phyloP scores from a whole-genome alignment of 2,329 filamentous ascomycete genomes.

The Fusarium papillatum region DNA sequence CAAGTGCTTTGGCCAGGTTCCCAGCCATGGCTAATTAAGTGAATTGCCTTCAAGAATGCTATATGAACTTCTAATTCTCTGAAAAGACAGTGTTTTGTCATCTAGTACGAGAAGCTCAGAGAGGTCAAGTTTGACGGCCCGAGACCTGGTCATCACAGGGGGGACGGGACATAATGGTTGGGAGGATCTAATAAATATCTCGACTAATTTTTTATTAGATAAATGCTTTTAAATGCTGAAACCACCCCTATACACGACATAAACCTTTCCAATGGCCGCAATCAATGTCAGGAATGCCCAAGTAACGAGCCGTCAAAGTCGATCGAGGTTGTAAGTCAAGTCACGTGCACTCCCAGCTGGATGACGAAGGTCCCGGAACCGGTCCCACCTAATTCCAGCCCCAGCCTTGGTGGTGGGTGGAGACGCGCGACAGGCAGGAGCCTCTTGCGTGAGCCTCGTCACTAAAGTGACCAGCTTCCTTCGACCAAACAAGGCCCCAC shows the following conservation, averaged over 20 bases:
- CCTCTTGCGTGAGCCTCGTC: constrained; percentile 54
- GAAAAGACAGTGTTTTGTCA: too few relatives aligned
- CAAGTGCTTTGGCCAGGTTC: too few relatives aligned
- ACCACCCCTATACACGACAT: neutral
- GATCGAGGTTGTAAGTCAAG: neutral
- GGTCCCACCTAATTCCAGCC: constrained; percentile 41
- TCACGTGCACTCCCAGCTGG: constrained; percentile 23
- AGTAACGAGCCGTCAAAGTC: neutral
- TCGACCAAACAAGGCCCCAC: constrained; percentile 42
- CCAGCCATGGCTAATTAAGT: too few relatives aligned
- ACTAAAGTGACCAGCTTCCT: constrained; percentile 46
- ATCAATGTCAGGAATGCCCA: neutral
- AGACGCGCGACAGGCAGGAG: constrained; percentile 50
- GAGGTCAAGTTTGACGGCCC: too few relatives aligned
- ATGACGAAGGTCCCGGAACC: constrained; percentile 28
- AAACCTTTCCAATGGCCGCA: neutral
- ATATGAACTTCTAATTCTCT: too few relatives aligned
- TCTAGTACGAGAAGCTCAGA: too few relatives aligned
- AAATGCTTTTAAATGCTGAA: neutral
- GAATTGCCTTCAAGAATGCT: too few relatives aligned
- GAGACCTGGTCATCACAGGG: too few relatives aligned
- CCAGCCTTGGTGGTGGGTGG: constrained; percentile 30
- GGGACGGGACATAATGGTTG: too few relatives aligned
- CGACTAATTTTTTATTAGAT: too few relatives aligned
- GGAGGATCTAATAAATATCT: too few relatives aligned